Evolutionary conservation across 208 protist genomes (phyloP), one percentile per base, ranked within the genome.

Genomic region (Trypanosoma congolense): DNA sequence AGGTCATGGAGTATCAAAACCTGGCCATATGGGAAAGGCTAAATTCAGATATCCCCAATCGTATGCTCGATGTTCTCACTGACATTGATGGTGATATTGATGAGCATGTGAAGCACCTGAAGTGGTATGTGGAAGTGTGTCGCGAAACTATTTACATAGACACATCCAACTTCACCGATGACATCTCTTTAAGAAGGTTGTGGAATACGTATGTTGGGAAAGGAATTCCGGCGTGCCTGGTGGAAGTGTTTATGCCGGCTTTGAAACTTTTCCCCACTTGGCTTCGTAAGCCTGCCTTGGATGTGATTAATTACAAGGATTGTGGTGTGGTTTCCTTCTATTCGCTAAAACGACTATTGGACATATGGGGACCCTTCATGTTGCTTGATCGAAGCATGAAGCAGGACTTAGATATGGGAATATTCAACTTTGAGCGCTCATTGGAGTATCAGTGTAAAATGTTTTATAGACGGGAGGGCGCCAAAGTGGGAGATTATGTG

Each of bases 291-390:
- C 63, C 73, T 6, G 56, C 91, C 41, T 73, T 80, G 73, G 48
- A 70, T 24, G 75, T 87, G 35, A 40, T 88, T 12, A 58, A 89
- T 74, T 88, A 83, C 63, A 70, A 78, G 33, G 46, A 69, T 22
- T 87, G 82, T 56, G 87, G 82, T 40, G 79, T 95, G 9, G 65
- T 92, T 30, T 90, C 84, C 3, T 60, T 92, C 30, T 90, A 81
- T 54, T 74, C 77, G 18, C 54, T 95, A 60, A 66, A 81, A 16
- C 63, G 75, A n/a, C 73, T 95, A 12, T 66, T 95, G 16, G 53
- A 50, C 40, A 70, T 95, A 42, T 95, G 83, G 84, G 87, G 87
- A 16, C 84, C 87, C 35, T 77, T 95, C 55, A 60, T 82, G 35
- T 56, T 92, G 48, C 68, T 95, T 21, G 77, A 84, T 45, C 60